Conservation (phyloP, 2,329 filamentous ascomycete genomes). For the Fusarium sp. region DNA sequence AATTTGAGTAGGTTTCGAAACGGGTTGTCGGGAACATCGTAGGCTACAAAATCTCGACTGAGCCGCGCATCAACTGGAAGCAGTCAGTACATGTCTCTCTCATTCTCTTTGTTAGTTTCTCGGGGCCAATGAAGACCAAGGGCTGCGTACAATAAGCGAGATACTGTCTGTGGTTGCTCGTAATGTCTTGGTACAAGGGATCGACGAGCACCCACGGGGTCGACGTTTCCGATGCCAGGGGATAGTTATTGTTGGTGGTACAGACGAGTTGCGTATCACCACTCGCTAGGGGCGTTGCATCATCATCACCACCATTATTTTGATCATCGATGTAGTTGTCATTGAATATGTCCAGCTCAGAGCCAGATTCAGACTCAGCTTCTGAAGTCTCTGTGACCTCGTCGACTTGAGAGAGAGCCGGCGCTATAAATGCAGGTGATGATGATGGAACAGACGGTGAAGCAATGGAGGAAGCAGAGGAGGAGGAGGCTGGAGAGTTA, state of each 20-base stretch:
- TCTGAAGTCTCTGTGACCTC: slow-evolving; percentile 29
- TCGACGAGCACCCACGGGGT: slow-evolving; percentile 57
- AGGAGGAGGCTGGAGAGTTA: slow-evolving; percentile 25
- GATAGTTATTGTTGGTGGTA: slow-evolving; percentile 34
- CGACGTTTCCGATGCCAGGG: slow-evolving; percentile 36
- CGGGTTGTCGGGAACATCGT: slow-evolving; percentile 59
- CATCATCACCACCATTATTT: slow-evolving; percentile 23
- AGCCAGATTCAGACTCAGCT: slow-evolving; percentile 23
- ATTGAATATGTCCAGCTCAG: slow-evolving; percentile 21
- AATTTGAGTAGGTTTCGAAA: slow-evolving; percentile 59
- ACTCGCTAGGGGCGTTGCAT: slow-evolving; percentile 28
- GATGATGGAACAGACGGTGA: slow-evolving; percentile 31
- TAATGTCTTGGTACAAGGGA: slow-evolving; percentile 64
- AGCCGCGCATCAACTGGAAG: slow-evolving; percentile 60
- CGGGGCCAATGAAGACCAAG: slow-evolving; percentile 11
- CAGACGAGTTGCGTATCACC: slow-evolving; percentile 47
- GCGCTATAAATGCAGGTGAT: slow-evolving; percentile 28
- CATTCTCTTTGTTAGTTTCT: not conserved
- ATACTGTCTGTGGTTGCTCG: slow-evolving; percentile 58
- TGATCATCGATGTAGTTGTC: slow-evolving; percentile 1
- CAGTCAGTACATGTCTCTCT: slow-evolving; percentile 37
- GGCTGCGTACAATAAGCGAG: slow-evolving; percentile 54
- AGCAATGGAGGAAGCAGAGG: slow-evolving; percentile 26
- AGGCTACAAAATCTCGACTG: slow-evolving; percentile 64
- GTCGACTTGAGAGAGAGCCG: slow-evolving; percentile 33